phyloP scores from a whole-genome alignment of 352 stramenopile species.

The Phytophthora macrochlamydospora region DNA sequence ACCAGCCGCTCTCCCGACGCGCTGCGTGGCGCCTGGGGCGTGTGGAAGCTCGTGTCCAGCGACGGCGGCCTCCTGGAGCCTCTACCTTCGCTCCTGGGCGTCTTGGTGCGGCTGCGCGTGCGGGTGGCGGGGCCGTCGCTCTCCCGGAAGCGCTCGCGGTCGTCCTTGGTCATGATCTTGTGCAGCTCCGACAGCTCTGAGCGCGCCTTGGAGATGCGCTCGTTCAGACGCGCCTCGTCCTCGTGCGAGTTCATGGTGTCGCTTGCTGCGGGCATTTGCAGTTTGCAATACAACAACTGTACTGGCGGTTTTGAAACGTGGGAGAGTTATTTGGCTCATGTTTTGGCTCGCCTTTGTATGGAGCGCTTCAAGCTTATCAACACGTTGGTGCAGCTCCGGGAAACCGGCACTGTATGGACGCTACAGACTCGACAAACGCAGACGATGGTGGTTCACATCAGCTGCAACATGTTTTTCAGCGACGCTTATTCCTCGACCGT shows the following conservation, averaged over 20 bases:
- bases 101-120: constrained; percentile 29
- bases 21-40: constrained; percentile 35
- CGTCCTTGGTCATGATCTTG: constrained; percentile 47
- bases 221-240: constrained; percentile 55
- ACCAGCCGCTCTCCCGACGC: constrained; percentile 51
- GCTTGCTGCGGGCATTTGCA: constrained; percentile 25
- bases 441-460: neutral
- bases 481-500: constrained; percentile 24
- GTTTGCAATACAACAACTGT: neutral
- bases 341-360: neutral
- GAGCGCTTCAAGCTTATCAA: neutral
- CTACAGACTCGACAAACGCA: no score
- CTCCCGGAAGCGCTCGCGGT: constrained; percentile 18
- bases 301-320: neutral
- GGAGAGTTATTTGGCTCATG: neutral
- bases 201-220: constrained; percentile 58
- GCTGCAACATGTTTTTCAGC: neutral
- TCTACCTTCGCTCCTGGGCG: constrained; percentile 1
- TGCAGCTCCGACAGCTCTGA: constrained; percentile 58
- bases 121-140: constrained; percentile 33
- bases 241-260: constrained; percentile 36
- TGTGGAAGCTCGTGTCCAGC: constrained; percentile 35
- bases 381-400: no score
- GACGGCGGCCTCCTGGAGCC: constrained; percentile 10
- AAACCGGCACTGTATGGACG: no score